A percentile compares a stretch with the other conserved stretches of the same genome.
phyloP scores from a whole-genome alignment of 768 basidiomycete species.

The Pleurotus salmoneostramineus region DNA sequence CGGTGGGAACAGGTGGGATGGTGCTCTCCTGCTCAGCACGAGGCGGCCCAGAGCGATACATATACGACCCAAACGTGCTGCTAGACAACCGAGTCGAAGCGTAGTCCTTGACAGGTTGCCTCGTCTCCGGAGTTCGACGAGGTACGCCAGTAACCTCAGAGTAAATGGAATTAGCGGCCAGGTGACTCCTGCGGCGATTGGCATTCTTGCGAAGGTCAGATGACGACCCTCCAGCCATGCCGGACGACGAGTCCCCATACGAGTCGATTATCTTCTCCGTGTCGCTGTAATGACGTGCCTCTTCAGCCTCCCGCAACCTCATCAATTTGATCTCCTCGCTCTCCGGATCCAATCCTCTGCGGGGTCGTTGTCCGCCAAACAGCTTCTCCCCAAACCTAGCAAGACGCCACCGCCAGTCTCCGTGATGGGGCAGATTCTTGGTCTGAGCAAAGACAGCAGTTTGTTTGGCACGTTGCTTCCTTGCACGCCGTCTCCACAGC shows the following conservation, averaged over 20 bases:
- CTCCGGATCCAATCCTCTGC: conserved; percentile 15
- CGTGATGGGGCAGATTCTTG: conserved; percentile 46
- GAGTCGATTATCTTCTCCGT: conserved; percentile 52
- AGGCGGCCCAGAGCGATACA: conserved; percentile 1
- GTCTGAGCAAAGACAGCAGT: conserved; percentile 63
- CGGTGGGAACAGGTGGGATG: conserved; percentile 33
- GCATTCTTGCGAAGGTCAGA: conserved; percentile 33
- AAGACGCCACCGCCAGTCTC: conserved; percentile 54
- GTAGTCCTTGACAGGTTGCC: conserved; percentile 59
- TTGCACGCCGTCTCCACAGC: conserved; percentile 67
- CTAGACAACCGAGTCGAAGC: conserved; percentile 43
- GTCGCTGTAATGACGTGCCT: conserved; percentile 42
- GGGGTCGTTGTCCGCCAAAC: conserved; percentile 40
- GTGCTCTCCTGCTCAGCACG: conserved; percentile 10
- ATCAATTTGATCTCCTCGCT: conserved; percentile 46
- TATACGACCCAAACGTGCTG: conserved; percentile 37
- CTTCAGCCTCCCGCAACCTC: conserved; percentile 47
- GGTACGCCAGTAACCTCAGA: conserved; percentile 66
- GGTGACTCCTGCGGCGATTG: conserved; percentile 18
- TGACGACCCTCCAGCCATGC: conserved; percentile 38
- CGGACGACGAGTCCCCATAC: conserved; percentile 39
- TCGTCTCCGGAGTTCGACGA: conserved; percentile 61
- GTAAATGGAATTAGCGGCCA: conserved; percentile 56
- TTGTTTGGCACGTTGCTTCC: conserved; percentile 61
- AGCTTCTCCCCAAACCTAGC: conserved; percentile 53